These are phyloP conservation scores for Cenchrus fungigraminus DNA, from an alignment of 176 grass and related monocot genomes.

Conservation along the genomic window DNA sequence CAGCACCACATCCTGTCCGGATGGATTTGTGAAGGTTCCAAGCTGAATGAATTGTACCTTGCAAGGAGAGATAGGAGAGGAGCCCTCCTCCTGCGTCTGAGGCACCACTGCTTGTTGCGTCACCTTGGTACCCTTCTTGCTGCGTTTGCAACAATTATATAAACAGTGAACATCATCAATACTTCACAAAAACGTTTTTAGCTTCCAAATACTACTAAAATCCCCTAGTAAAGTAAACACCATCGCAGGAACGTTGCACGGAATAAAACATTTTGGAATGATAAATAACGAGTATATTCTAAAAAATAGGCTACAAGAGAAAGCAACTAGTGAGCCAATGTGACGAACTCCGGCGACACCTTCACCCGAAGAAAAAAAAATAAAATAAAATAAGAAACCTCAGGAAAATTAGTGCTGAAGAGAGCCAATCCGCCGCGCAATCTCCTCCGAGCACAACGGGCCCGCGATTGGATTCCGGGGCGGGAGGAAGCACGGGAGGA, in stretches of 20 bases:
- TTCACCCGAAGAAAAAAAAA: background rate
- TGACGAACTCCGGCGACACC: background rate
- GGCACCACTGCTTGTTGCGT: conserved; percentile 23
- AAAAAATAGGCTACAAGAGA: background rate
- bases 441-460: background rate
- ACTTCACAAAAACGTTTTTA: background rate
- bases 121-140: conserved; percentile 25
- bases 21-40: conserved; percentile 4
- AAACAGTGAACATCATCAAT: background rate
- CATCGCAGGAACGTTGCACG: background rate
- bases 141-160: conserved; percentile 33
- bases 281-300: background rate
- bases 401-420: background rate
- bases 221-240: background rate
- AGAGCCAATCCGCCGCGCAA: background rate
- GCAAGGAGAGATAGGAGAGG: conserved; percentile 78
- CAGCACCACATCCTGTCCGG: background rate
- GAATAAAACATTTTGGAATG: background rate
- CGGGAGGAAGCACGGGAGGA: background rate
- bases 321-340: background rate
- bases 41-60: conserved; percentile 44
- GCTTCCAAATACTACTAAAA: conserved; percentile 2
- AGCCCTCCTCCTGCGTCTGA: conserved; percentile 43
- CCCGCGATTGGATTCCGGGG: background rate
- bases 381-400: background rate